Evolutionary conservation across 176 grass and related monocot species (phyloP), one percentile per base, ranked within the genome.

Genomic region (Oryza brachyantha): DNA sequence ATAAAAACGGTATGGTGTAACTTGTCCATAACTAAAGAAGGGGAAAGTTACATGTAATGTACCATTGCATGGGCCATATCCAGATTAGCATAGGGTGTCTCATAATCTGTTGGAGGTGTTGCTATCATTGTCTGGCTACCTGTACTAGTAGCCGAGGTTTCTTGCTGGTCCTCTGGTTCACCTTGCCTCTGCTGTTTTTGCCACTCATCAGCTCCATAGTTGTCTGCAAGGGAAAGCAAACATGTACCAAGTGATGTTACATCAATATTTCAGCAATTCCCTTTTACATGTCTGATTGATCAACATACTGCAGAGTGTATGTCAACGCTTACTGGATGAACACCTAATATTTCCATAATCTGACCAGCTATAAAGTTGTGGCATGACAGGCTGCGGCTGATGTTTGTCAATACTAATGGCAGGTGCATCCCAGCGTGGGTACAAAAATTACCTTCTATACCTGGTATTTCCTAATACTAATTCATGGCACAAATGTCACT

Each of bases 81-180:
- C 50, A 45, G 87, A 81, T 75, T 72, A 66, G 58, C 72, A 89
- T 77, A 89, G 58, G 87, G 19, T 52, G 83, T 7, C 37, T 77
- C 59, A 67, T 78, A 89, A 61, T 89, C 87, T n/a, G 66, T 39
- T 3, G 82, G 25, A 80, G 87, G 82, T 76, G 87, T 89, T 45
- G 72, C 78, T 61, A 85, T 78, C 14, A 80, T 66, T 39, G 82
- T 65, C 70, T 89, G 82, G 64, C 83, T 85, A 72, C 61, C 82
- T 77, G 67, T 64, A 78, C 78, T 77, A 73, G 73, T 81, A 77
- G 75, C 72, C 66, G 78, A 61, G 60, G 72, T 24, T 59, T 81
- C 83, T 73, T 66, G 82, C 40, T 85, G 87, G 46, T 81, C 66
- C 37, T 66, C 61, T 14, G 79, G 73, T 68, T 76, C 66, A 81